Evolutionary conservation across 2,329 filamentous ascomycete genomes (phyloP), one percentile per base, ranked within the genome.

Genomic region (Trichoderma sp.): DNA sequence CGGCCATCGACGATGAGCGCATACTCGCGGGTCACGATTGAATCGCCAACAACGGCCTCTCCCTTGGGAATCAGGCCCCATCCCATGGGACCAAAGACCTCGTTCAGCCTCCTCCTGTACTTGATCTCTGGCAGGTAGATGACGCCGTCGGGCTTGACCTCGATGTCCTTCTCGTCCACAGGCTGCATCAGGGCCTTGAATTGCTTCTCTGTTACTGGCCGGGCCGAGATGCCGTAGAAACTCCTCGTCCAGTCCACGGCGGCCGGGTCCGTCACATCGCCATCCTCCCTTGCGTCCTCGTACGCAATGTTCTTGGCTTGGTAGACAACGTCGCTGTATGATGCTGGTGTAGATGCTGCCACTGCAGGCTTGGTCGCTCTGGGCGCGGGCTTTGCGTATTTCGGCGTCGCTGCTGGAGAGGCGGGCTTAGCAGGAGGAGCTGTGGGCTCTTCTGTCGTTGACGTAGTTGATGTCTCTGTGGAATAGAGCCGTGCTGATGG

Each of bases 91-190:
- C 96, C 95, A 83, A 99, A 99, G 0, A 94, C 94, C 77, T 87
- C 85, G 81, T 98, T 98, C 77, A 99, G 82, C 74, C 97, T 95
- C 74, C 95, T 86, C 58, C 96, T 86, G 84, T 99, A 99, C 84
- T 98, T 98, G 85, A 99, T 98, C 86, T 99, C 96, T 13, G 96
- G 96, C 72, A 99, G 85, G 81, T 98, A 99, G 72, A 98, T 85
- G 76, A 99, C 95, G 39, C 96, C 96, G 83, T 99, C 96, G 36
- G 96, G 95, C 85, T 99, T 99, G 79, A 99, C 92, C 85, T 99
- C 96, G 70, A 99, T 91, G 82, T 98, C 95, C 62, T 91, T 87
- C 0, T 88, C 83, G 68, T 89, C 84, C 13, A 97, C 80, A 2
- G 91, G 90, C 71, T 88, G 85, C 73, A 92, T 87, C 61, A 98